Conservation (phyloP, 805 yeast species). For the Suhomyces sp. region DNA sequence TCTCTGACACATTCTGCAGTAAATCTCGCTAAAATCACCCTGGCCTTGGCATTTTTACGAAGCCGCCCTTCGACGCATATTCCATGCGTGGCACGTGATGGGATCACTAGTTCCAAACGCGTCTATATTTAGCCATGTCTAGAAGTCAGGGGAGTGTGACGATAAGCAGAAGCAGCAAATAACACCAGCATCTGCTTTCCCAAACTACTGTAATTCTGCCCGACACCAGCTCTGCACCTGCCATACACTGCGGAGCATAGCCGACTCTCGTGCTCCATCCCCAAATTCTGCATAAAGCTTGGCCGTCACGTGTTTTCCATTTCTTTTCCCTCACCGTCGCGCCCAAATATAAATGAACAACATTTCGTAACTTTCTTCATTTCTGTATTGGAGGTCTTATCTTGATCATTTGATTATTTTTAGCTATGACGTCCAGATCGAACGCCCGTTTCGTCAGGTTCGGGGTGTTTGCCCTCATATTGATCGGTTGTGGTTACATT, state of each 20-base stretch:
- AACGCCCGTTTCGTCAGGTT: conserved; percentile 49
- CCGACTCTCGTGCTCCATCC: not conserved
- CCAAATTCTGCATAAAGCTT: not conserved
- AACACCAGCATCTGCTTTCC: not conserved
- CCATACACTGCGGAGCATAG: no score
- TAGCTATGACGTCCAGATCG: conserved; percentile 25
- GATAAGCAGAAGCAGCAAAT: not conserved
- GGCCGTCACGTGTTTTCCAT: not conserved
- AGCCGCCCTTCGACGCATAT: not conserved
- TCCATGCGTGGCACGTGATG: not conserved
- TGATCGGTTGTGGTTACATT: conserved; percentile 47
- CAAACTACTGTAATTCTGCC: no score
- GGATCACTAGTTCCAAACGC: not conserved
- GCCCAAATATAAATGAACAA: not conserved
- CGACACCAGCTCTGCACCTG: no score
- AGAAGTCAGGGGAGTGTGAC: not conserved
- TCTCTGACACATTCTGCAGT: not conserved
- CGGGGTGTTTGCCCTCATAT: conserved; percentile 44
- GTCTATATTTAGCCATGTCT: not conserved
- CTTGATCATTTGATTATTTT: not conserved
- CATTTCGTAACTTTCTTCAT: not conserved
- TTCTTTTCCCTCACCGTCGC: not conserved
- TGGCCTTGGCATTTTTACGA: not conserved
- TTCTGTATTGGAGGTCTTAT: not conserved
- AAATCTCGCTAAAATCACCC: not conserved